Conservation (phyloP, 768 basidiomycete species). For the Bullera alba region DNA sequence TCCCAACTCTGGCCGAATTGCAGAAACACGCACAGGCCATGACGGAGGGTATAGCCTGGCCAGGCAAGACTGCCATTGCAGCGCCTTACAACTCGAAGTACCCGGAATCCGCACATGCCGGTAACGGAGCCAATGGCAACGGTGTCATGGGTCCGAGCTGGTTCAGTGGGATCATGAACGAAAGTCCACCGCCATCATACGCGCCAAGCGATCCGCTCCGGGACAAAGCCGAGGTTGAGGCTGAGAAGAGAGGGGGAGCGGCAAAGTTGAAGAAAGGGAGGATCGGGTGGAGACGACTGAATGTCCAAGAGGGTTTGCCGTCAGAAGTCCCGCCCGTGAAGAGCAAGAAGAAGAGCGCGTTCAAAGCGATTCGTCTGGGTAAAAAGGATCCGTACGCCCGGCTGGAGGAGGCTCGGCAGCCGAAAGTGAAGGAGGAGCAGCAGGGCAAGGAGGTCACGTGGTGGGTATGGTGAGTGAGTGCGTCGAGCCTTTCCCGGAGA, state of each 20-base stretch:
- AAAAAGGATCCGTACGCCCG: no score
- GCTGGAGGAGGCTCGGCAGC: no score
- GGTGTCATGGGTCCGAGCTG: not conserved
- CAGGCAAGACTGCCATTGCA: not conserved
- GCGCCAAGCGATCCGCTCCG: slow-evolving; percentile 1
- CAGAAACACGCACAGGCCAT: slow-evolving; percentile 14
- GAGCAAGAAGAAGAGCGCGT: not conserved
- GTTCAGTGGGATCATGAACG: not conserved
- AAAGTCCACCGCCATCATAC: slow-evolving; percentile 1
- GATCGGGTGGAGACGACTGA: slow-evolving; percentile 6
- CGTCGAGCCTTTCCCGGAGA: not conserved
- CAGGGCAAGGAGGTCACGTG: not conserved
- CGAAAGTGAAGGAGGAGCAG: not conserved
- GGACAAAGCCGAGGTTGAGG: not conserved
- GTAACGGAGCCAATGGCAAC: no score
- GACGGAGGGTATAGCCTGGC: not conserved
- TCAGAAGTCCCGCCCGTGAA: not conserved
- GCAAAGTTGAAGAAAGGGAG: slow-evolving; percentile 7
- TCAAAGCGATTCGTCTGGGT: not conserved
- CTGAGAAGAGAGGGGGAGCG: not conserved
- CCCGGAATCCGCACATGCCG: no score
- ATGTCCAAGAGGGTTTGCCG: slow-evolving; percentile 6
- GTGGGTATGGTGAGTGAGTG: slow-evolving; percentile 8
- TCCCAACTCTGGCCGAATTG: slow-evolving; percentile 21
- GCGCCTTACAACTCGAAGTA: not conserved